A percentile compares a stretch with the other conserved stretches of the same genome.
Evolutionary conservation across 2,329 filamentous ascomycete genomes (phyloP).

Genomic region (Apiospora aurea): DNA sequence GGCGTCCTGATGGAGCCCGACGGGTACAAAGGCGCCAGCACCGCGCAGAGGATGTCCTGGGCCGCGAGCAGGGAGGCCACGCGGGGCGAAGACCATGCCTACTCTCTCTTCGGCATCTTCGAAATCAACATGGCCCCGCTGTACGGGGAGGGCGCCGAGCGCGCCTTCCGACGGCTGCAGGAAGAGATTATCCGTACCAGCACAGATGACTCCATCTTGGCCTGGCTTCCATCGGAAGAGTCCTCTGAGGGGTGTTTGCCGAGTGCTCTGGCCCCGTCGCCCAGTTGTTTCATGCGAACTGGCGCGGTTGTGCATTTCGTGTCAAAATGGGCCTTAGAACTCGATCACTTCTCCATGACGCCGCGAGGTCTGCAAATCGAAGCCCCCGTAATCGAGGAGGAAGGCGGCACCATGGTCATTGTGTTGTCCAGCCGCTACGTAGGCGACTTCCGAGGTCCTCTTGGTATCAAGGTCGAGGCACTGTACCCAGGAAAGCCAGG

Average conservation of each 20-base stretch:
- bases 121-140: constrained; percentile 30
- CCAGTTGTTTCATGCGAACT: not conserved
- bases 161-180: constrained; percentile 29
- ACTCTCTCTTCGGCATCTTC: constrained; percentile 32
- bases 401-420: not conserved
- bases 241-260: not conserved
- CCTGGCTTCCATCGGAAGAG: constrained; percentile 15
- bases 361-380: constrained; percentile 1
- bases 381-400: not conserved
- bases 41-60: constrained; percentile 28
- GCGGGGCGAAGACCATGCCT: constrained; percentile 29
- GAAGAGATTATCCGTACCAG: constrained; percentile 30
- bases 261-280: not conserved
- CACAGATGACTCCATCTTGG: constrained; percentile 22
- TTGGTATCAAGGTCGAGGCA: not conserved
- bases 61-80: constrained; percentile 29
- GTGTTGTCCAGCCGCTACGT: constrained; percentile 7
- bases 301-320: not conserved
- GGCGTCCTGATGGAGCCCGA: not conserved
- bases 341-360: not conserved
- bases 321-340: constrained; percentile 1
- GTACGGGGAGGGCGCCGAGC: constrained; percentile 30
- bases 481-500: not conserved
- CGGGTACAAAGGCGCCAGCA: not conserved
- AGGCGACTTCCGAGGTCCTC: constrained; percentile 6